Evolutionary conservation across 352 stramenopile genomes (phyloP).

Genomic region (Phytophthora capsici): DNA sequence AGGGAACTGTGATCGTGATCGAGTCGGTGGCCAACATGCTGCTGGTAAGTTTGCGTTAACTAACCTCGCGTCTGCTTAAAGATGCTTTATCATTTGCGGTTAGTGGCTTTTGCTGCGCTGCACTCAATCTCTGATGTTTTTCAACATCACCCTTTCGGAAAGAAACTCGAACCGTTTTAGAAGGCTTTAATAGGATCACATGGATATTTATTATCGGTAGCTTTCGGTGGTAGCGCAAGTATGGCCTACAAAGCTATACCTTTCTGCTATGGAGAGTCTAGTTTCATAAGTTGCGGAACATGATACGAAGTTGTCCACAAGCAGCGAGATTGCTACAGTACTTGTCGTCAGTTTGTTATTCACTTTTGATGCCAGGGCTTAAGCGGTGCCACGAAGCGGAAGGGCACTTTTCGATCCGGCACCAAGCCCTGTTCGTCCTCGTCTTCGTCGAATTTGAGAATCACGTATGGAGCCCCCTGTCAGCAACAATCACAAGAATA

Average conservation of each 20-base stretch:
- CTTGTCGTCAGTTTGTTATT: conserved; percentile 8
- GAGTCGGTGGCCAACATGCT: conserved; percentile 17
- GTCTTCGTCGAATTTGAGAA: conserved; percentile 98
- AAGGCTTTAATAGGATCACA: no score
- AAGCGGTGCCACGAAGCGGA: conserved; percentile 93
- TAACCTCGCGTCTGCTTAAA: conserved; percentile 14
- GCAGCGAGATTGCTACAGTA: neutral
- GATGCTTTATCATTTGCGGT: conserved; percentile 24
- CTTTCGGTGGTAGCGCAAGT: no score
- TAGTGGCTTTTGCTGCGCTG: conserved; percentile 6
- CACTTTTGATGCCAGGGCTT: conserved; percentile 61
- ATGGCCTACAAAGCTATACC: no score
- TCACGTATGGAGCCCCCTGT: conserved; percentile 90
- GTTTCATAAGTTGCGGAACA: neutral
- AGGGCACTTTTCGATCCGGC: conserved; percentile 93
- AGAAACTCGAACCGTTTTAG: no score
- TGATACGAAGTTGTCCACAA: neutral
- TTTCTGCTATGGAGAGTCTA: neutral
- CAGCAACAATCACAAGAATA: conserved; percentile 1
- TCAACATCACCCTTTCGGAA: conserved; percentile 51
- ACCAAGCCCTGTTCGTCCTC: conserved; percentile 92
- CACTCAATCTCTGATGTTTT: conserved; percentile 49
- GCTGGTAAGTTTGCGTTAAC: conserved; percentile 23
- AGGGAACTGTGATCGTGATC: conserved; percentile 11
- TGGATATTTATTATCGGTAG: no score